Conservation (phyloP, 805 yeast genomes). For the Teunomyces aglyptinius region DNA sequence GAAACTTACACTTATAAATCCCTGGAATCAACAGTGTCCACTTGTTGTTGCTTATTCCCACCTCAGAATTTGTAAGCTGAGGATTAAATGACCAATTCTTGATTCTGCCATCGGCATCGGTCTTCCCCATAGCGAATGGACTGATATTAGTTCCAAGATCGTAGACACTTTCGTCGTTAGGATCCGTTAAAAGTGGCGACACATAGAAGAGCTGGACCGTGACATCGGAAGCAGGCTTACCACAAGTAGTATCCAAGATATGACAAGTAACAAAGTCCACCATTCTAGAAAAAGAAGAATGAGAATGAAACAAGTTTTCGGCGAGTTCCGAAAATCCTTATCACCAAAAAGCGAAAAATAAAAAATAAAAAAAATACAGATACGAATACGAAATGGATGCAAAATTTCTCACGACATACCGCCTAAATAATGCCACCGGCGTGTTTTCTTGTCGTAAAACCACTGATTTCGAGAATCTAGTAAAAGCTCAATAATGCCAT, state of each 20-base stretch:
- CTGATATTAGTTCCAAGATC: constrained; percentile 15
- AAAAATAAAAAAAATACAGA: neutral
- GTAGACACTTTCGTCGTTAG: constrained; percentile 26
- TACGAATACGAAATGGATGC: neutral
- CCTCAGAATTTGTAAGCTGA: constrained; percentile 13
- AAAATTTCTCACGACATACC: neutral
- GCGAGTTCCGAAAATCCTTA: constrained; percentile 5
- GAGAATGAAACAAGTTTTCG: neutral
- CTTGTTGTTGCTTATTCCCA: constrained; percentile 12
- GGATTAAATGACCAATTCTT: constrained; percentile 60
- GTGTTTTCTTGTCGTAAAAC: constrained; percentile 18
- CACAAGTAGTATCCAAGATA: constrained; percentile 77
- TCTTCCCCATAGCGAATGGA: constrained; percentile 66
- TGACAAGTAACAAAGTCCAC: constrained; percentile 80
- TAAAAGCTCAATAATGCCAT: constrained; percentile 26
- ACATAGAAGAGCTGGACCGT: constrained; percentile 56
- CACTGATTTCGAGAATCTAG: constrained; percentile 19
- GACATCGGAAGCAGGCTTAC: constrained; percentile 81
- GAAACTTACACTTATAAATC: constrained; percentile 70
- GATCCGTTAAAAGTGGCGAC: constrained; percentile 20
- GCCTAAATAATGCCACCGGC: constrained; percentile 10
- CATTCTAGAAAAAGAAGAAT: constrained; percentile 5
- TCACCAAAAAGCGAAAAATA: neutral
- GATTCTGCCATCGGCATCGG: constrained; percentile 82
- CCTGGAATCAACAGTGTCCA: constrained; percentile 60